A percentile compares a stretch with the other conserved stretches of the same genome.
These are phyloP conservation scores for Starmerella ratchasimensis DNA, from an alignment of 805 yeast species.

Conservation along the genomic window DNA sequence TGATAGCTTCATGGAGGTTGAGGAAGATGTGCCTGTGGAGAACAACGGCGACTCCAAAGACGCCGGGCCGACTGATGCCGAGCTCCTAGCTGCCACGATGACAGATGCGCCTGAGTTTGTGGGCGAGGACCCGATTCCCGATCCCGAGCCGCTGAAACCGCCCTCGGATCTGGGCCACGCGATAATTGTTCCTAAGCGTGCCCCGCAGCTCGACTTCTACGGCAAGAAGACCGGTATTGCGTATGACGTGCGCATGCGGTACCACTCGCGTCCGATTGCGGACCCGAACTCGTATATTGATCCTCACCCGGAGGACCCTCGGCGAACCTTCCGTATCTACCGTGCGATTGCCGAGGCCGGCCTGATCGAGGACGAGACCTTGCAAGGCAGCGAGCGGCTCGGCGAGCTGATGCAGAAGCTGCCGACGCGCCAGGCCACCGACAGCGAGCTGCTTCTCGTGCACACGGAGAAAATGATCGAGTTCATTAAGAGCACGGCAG, in stretches of 20 bases:
- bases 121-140: not conserved
- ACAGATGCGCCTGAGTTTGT: not conserved
- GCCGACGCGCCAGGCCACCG: constrained; percentile 79
- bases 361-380: constrained; percentile 60
- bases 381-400: constrained; percentile 57
- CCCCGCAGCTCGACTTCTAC: constrained; percentile 55
- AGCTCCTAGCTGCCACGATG: too few species aligned
- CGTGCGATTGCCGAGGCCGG: constrained; percentile 92
- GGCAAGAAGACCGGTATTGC: constrained; percentile 71
- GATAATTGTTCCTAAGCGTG: constrained; percentile 20
- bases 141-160: not conserved
- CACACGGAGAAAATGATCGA: constrained; percentile 72
- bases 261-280: constrained; percentile 88
- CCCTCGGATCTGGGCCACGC: constrained; percentile 9
- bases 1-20: too few species aligned
- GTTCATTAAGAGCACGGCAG: constrained; percentile 58
- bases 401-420: constrained; percentile 81
- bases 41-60: too few species aligned
- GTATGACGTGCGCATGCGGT: constrained; percentile 94
- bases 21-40: too few species aligned
- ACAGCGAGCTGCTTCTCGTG: constrained; percentile 73
- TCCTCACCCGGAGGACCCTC: constrained; percentile 98
- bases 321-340: constrained; percentile 87
- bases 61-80: too few species aligned
- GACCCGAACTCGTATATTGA: constrained; percentile 88